Percentiles rank a stretch among this genome's conserved stretches.
These are phyloP conservation scores for Polyplosphaeria fusca DNA, from an alignment of 495 filamentous ascomycete species.

Conservation along the genomic window DNA sequence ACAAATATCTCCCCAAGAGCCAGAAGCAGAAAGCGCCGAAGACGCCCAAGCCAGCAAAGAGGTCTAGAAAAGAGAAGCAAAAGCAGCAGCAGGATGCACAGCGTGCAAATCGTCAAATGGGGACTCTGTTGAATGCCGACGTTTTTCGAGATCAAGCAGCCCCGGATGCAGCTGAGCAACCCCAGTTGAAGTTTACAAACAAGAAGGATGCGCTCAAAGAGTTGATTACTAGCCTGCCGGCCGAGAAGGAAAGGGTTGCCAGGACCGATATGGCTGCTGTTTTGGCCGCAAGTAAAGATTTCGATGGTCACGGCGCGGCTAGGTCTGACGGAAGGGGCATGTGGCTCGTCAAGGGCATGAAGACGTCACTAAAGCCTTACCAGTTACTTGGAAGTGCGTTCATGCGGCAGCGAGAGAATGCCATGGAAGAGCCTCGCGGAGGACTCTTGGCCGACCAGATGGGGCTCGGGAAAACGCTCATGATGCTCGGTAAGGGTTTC, in stretches of 20 bases:
- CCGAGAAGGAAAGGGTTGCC: conserved; percentile 19
- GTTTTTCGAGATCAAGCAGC: conserved; percentile 34
- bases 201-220: conserved; percentile 34
- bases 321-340: conserved; percentile 43
- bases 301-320: conserved; percentile 39
- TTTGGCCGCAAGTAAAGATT: conserved; percentile 42
- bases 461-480: conserved; percentile 61
- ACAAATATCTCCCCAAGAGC: conserved; percentile 8
- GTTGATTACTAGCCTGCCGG: conserved; percentile 37
- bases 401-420: conserved; percentile 57
- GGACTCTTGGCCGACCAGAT: conserved; percentile 60
- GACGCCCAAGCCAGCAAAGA: not conserved
- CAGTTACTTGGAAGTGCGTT: conserved; percentile 56
- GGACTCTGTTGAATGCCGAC: conserved; percentile 25
- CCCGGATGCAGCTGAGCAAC: conserved; percentile 27
- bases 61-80: too few relatives aligned
- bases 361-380: conserved; percentile 48
- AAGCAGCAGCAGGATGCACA: conserved; percentile 1
- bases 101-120: not conserved
- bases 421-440: conserved; percentile 43
- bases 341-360: conserved; percentile 52
- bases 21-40: conserved; percentile 1
- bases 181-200: conserved; percentile 13
- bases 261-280: conserved; percentile 23
- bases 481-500: conserved; percentile 47